phyloP scores from a whole-genome alignment of 2,329 filamentous ascomycete species.

The Chaetomiaceae sp. region DNA sequence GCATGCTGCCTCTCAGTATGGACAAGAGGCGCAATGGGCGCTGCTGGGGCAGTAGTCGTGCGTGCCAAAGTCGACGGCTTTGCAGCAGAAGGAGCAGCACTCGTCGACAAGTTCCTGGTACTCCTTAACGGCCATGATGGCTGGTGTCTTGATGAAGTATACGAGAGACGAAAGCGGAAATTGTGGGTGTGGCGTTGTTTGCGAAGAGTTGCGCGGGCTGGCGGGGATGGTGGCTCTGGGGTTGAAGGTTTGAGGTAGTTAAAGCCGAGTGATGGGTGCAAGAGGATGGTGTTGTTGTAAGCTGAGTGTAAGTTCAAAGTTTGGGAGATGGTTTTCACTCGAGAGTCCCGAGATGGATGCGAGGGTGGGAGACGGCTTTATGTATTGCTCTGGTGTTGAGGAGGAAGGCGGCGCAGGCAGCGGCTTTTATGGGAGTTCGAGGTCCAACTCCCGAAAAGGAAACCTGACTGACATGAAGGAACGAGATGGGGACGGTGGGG shows the following conservation, averaged over 20 bases:
- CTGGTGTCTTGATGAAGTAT: background rate
- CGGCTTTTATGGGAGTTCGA: slow-evolving; percentile 4
- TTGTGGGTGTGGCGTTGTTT: background rate
- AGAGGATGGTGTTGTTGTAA: background rate
- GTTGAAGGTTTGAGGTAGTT: background rate
- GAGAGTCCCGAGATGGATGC: background rate
- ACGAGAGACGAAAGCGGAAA: background rate
- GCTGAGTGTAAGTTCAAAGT: background rate
- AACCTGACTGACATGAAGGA: slow-evolving; percentile 14
- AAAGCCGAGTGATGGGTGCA: background rate
- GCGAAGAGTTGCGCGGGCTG: background rate
- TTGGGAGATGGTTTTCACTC: background rate
- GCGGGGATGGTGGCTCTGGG: background rate
- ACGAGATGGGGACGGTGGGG: slow-evolving; percentile 8
- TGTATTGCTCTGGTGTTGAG: slow-evolving; percentile 10
- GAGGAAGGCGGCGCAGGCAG: slow-evolving; percentile 4
- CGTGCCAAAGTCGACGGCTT: slow-evolving; percentile 45
- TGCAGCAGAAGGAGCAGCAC: slow-evolving; percentile 52
- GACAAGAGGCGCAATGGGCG: slow-evolving; percentile 42
- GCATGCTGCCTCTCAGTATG: slow-evolving; percentile 33
- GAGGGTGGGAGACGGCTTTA: slow-evolving; percentile 8
- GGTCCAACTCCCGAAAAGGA: slow-evolving; percentile 7
- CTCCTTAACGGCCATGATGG: slow-evolving; percentile 42
- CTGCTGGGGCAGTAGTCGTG: slow-evolving; percentile 46
- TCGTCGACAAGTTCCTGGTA: slow-evolving; percentile 43